Percentiles rank a stretch among this genome's conserved stretches.
Evolutionary conservation across 192 early-diverging fungal genomes (phyloP).

Genomic region (Dimargaris verticillata): DNA sequence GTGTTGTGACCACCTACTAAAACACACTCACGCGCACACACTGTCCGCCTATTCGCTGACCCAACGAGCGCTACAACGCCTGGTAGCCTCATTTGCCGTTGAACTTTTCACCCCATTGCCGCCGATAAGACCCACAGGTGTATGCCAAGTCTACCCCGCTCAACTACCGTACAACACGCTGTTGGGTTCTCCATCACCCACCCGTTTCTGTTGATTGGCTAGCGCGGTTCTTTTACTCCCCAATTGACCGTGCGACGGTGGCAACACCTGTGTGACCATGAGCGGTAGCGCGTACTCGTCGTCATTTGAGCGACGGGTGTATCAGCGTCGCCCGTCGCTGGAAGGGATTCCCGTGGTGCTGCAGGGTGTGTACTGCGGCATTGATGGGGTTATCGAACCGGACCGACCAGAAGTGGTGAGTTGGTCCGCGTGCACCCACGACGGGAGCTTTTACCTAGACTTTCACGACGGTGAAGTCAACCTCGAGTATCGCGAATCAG

Average conservation of each 20-base stretch:
- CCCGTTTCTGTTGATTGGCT: not conserved
- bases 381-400: slow-evolving; percentile 25
- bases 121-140: not conserved
- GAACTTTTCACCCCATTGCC: too few relatives aligned
- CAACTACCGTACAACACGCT: not conserved
- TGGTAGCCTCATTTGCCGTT: too few relatives aligned
- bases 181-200: not conserved
- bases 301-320: slow-evolving; percentile 5
- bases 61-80: too few relatives aligned
- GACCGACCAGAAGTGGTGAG: slow-evolving; percentile 19
- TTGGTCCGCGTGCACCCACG: slow-evolving; percentile 50
- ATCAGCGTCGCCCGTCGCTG: slow-evolving; percentile 10
- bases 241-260: not conserved
- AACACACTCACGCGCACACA: too few relatives aligned
- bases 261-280: not conserved
- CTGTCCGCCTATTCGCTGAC: too few relatives aligned
- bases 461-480: slow-evolving; percentile 33
- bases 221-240: not conserved
- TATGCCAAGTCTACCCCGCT: not conserved
- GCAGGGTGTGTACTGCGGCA: slow-evolving; percentile 11
- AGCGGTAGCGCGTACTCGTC: not conserved
- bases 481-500: slow-evolving; percentile 4
- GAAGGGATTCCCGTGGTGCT: slow-evolving; percentile 7
- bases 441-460: slow-evolving; percentile 45
- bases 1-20: too few relatives aligned